phyloP scores from a whole-genome alignment of 805 yeast species.

The Zygotorulaspora florentina region DNA sequence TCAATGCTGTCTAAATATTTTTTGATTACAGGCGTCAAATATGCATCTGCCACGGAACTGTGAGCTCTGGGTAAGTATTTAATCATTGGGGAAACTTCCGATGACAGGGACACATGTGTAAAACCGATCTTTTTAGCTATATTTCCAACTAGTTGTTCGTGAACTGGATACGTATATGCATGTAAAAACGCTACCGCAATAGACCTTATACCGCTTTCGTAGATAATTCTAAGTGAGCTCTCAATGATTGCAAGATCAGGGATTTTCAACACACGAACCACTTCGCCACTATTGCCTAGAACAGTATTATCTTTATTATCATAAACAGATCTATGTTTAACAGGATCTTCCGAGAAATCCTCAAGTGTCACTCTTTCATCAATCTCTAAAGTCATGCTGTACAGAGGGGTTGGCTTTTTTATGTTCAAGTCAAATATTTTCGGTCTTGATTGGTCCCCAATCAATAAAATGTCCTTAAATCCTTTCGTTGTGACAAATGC shows the following conservation, averaged over 20 bases:
- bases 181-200: conserved; percentile 70
- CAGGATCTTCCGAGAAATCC: conserved; percentile 73
- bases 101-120: conserved; percentile 61
- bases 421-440: conserved; percentile 80
- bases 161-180: conserved; percentile 67
- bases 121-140: conserved; percentile 67
- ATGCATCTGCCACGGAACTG: conserved; percentile 78
- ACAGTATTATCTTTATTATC: conserved; percentile 33
- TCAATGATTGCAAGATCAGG: conserved; percentile 47
- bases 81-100: conserved; percentile 72
- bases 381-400: conserved; percentile 72
- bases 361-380: conserved; percentile 89
- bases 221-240: conserved; percentile 41
- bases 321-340: conserved; percentile 18
- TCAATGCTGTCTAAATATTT: conserved; percentile 60
- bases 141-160: conserved; percentile 55
- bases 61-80: conserved; percentile 71
- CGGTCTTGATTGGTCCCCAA: conserved; percentile 93
- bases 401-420: conserved; percentile 63
- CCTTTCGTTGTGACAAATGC: conserved; percentile 87
- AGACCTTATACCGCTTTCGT: conserved; percentile 57
- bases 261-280: conserved; percentile 49
- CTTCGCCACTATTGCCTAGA: conserved; percentile 65
- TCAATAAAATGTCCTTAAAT: conserved; percentile 71
- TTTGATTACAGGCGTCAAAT: conserved; percentile 72